Percentiles rank a stretch among this genome's conserved stretches.
phyloP scores from a whole-genome alignment of 2,329 filamentous ascomycete species.

The Mycocentrospora acerina region DNA sequence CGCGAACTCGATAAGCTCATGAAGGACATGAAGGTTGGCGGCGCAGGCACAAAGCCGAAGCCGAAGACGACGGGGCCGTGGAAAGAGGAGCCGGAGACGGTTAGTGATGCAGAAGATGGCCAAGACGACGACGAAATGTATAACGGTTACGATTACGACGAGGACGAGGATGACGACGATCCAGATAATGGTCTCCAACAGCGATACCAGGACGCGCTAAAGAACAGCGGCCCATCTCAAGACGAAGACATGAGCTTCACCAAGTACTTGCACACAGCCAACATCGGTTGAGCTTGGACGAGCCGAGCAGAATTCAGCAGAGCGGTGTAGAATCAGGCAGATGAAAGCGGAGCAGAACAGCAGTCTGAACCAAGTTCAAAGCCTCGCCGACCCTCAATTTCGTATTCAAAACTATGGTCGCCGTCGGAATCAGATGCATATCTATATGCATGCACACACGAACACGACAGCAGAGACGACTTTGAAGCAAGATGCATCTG shows the following conservation, averaged over 20 bases:
- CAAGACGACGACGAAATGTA: slow-evolving; percentile 57
- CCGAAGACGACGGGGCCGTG: slow-evolving; percentile 25
- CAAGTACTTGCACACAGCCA: slow-evolving; percentile 48
- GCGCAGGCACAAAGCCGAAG: slow-evolving; percentile 32
- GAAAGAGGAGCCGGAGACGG: slow-evolving; percentile 52
- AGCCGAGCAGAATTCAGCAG: neutral
- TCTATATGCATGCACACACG: slow-evolving; percentile 5
- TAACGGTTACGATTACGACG: slow-evolving; percentile 55
- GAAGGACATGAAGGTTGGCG: slow-evolving; percentile 76
- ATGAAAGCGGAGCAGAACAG: too few species aligned
- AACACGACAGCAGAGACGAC: slow-evolving; percentile 1
- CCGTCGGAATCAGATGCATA: slow-evolving; percentile 12
- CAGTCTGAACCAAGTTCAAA: neutral
- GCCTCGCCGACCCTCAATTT: slow-evolving; percentile 5
- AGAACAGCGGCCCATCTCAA: slow-evolving; percentile 46
- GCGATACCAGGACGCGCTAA: slow-evolving; percentile 75
- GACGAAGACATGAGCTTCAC: slow-evolving; percentile 55
- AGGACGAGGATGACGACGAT: slow-evolving; percentile 60
- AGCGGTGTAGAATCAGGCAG: slow-evolving; percentile 1
- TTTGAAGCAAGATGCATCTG: neutral
- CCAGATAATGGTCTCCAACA: slow-evolving; percentile 66
- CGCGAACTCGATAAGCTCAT: slow-evolving; percentile 90
- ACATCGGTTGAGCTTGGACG: slow-evolving; percentile 30
- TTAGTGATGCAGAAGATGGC: slow-evolving; percentile 54
- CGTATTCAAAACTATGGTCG: slow-evolving; percentile 14